Percentiles rank a stretch among this genome's conserved stretches.
Evolutionary conservation across 176 grass and related monocot genomes (phyloP).

Genomic region (Rhynchospora tenuis): DNA sequence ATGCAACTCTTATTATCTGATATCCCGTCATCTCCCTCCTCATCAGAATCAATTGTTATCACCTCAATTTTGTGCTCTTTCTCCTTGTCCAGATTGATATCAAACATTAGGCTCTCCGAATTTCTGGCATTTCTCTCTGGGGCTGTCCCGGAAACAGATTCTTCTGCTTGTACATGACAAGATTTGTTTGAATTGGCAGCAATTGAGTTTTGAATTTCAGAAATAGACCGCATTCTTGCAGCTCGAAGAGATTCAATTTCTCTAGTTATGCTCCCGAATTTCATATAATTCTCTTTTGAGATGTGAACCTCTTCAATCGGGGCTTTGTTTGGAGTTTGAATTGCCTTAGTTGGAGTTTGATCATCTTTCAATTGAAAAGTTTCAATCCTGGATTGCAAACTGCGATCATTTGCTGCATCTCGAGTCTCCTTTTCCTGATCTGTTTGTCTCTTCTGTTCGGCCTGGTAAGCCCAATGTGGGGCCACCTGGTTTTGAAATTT

Average conservation of each 20-base stretch:
- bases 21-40: not conserved
- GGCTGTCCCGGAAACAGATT: not conserved
- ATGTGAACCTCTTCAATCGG: not conserved
- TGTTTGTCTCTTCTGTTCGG: not conserved
- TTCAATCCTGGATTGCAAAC: not conserved
- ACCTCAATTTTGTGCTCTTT: not conserved
- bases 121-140: not conserved
- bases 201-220: not conserved
- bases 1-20: not conserved
- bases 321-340: not conserved
- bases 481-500: not conserved
- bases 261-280: not conserved
- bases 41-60: conserved; percentile 23
- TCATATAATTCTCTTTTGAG: not conserved
- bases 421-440: not conserved
- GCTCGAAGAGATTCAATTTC: not conserved
- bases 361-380: not conserved
- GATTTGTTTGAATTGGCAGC: not conserved
- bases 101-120: not conserved
- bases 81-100: not conserved
- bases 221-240: not conserved
- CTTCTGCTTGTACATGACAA: not conserved
- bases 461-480: not conserved
- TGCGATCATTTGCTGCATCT: not conserved
- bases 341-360: not conserved